Percentiles rank a stretch among this genome's conserved stretches.
These are phyloP conservation scores for Fusarium solani-melongenae DNA, from an alignment of 2,329 filamentous ascomycete species.

Conservation along the genomic window DNA sequence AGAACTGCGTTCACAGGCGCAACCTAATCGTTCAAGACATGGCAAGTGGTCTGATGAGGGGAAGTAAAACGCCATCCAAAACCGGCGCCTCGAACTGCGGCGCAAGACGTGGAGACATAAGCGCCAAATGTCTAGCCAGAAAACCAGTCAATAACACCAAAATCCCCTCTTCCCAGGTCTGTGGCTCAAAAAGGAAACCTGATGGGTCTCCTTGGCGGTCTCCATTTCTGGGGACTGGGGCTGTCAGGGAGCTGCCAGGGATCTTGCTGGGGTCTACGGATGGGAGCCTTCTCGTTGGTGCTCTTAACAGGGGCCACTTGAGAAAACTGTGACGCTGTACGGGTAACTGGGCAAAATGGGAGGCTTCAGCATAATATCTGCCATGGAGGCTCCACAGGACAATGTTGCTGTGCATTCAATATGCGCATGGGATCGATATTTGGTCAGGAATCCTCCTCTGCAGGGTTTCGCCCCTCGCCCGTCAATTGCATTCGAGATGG, in stretches of 20 bases:
- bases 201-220: constrained; percentile 28
- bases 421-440: constrained; percentile 6
- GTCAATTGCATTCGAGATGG: background rate
- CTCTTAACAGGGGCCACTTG: background rate
- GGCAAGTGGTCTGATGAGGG: constrained; percentile 36
- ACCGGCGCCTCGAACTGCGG: constrained; percentile 1
- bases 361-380: constrained; percentile 11
- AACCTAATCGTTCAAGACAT: background rate
- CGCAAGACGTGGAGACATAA: constrained; percentile 5
- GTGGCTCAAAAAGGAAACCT: constrained; percentile 24
- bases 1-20: background rate
- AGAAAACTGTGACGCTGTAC: constrained; percentile 22
- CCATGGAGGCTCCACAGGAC: constrained; percentile 5
- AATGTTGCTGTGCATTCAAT: constrained; percentile 22
- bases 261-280: constrained; percentile 14
- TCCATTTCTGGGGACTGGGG: constrained; percentile 21
- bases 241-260: constrained; percentile 15
- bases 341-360: constrained; percentile 1
- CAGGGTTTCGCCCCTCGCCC: background rate
- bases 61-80: constrained; percentile 29
- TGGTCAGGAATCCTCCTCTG: constrained; percentile 8
- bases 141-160: background rate
- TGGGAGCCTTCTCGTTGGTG: constrained; percentile 23
- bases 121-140: background rate
- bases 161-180: constrained; percentile 3